Base-by-base conservation (phyloP, 495 filamentous ascomycete species). In the Xylaria nigripes region DNA sequence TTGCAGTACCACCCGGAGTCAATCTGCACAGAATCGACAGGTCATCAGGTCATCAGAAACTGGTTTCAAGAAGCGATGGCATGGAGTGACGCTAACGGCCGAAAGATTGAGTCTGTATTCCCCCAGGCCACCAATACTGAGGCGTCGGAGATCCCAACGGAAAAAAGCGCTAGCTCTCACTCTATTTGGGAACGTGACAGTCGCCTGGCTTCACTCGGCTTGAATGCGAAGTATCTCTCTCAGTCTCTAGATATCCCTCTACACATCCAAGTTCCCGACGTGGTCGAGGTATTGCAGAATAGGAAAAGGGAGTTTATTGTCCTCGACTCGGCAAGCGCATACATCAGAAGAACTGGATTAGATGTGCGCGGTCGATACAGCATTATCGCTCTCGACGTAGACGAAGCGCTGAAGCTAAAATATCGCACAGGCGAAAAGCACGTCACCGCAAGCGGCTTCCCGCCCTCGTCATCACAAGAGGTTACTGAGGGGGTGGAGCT, bases 1-100 rank as follows among this genome's bases (percentile, higher is more conserved):
- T 72, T 98, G 30, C 93, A 98, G 62, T 97, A 92, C 65, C 93
- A 98, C 63, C 91, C 92, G 0, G 93, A 98, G 66, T 95, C 89
- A 0, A 85, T 94, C 58, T 96, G 92, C 63, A 95, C 93, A 4
- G 81, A 81, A 46, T 60, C 72, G n/a, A 78, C 81, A 27, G 86
- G 88, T 27, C 77, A 74, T 23, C 66, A 71, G 32, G 72, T 96
- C 27, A 75, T 96, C 23, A 61, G 68, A 42, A 89, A 86, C 56
- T 98, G 91, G 88, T 96, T 90, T 76, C 60, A 50, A 3, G 63
- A 75, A 56, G 82, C 82, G 4, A 55, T 69, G 50, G 55, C 53
- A 46, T 89, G 83, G 84, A 82, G 78, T 50, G 19, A 54, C 27
- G 36, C 44, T 18, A 59, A 55, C 32, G 51, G 56, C 29, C 64